These are phyloP conservation scores for Pinus tabuliformis DNA, from an alignment of 75 land plant genomes.

Conservation along the genomic window DNA sequence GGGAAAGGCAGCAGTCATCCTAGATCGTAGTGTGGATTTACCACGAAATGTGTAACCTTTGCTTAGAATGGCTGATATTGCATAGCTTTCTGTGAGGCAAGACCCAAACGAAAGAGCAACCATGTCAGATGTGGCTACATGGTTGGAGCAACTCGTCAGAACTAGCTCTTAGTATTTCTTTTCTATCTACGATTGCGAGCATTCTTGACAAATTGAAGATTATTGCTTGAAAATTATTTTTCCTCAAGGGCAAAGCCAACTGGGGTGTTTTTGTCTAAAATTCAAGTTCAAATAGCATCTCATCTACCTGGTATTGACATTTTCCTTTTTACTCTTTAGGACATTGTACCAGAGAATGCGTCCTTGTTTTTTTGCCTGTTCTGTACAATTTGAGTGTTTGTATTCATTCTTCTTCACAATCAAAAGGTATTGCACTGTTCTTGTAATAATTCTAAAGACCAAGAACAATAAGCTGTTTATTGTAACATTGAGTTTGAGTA, in stretches of 20 bases:
- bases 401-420: slow-evolving; percentile 8
- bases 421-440: slow-evolving; percentile 8
- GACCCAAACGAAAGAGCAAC: slow-evolving; percentile 46
- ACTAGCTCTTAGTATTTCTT: slow-evolving; percentile 16
- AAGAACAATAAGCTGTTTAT: slow-evolving; percentile 10
- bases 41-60: slow-evolving; percentile 58
- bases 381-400: slow-evolving; percentile 9
- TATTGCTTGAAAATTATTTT: background rate
- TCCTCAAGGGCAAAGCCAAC: background rate
- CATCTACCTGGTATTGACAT: background rate
- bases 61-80: slow-evolving; percentile 50
- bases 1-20: slow-evolving; percentile 43
- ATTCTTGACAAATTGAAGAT: background rate
- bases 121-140: slow-evolving; percentile 42
- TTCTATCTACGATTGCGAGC: background rate
- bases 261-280: background rate
- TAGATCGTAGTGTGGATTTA: slow-evolving; percentile 37
- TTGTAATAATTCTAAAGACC: slow-evolving; percentile 2
- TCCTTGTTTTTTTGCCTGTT: slow-evolving; percentile 6
- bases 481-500: slow-evolving; percentile 5
- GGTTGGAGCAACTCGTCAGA: slow-evolving; percentile 48
- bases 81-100: slow-evolving; percentile 36
- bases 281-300: background rate
- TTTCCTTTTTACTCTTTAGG: background rate
- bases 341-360: slow-evolving; percentile 2